phyloP scores from a whole-genome alignment of 768 basidiomycete species.

The Cystobasidium tubakii region DNA sequence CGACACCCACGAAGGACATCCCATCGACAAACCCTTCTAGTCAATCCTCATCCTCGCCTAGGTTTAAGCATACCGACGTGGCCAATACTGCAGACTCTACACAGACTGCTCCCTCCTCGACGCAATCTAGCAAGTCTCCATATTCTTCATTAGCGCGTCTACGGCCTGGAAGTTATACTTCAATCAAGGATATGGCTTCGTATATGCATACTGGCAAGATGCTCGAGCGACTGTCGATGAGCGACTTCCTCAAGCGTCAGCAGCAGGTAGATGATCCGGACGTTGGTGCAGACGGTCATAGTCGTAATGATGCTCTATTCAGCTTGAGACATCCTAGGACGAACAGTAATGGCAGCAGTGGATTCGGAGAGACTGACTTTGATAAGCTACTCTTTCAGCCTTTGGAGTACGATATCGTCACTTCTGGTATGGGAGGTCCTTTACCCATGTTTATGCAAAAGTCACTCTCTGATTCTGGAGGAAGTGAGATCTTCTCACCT shows the following conservation, averaged over 20 bases:
- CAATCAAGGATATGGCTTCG: background rate
- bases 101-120: background rate
- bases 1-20: background rate
- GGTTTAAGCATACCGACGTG: background rate
- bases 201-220: background rate
- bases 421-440: background rate
- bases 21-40: background rate
- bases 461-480: background rate
- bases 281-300: background rate
- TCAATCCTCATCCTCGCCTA: background rate
- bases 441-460: background rate
- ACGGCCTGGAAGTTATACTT: background rate
- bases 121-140: background rate
- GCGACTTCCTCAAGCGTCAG: background rate
- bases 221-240: background rate
- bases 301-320: background rate
- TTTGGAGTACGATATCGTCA: background rate
- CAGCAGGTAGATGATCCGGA: background rate
- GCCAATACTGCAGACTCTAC: background rate
- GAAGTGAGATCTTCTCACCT: background rate
- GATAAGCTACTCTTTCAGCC: background rate
- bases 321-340: background rate
- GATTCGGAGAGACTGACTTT: background rate
- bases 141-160: background rate
- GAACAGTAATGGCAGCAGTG: background rate